These are phyloP conservation scores for Carex myosuroides DNA, from an alignment of 176 grass and related monocot species.

Conservation along the genomic window DNA sequence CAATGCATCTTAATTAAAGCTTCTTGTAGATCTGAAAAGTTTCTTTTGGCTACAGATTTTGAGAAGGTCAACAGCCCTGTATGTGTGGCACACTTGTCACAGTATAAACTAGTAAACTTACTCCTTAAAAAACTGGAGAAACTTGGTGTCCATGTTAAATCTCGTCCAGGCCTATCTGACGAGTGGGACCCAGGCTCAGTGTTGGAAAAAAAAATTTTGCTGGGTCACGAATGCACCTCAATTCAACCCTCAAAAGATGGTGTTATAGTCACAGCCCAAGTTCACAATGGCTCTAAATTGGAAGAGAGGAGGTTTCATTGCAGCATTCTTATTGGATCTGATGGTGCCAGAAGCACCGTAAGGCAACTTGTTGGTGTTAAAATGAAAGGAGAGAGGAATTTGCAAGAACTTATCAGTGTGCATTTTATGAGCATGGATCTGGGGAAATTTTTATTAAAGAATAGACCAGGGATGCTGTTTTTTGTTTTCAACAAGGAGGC, in stretches of 20 bases:
- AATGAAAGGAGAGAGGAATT: conserved; percentile 72
- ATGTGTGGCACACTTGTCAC: conserved; percentile 80
- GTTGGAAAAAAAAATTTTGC: conserved; percentile 66
- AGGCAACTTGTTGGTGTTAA: conserved; percentile 61
- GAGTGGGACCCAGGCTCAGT: conserved; percentile 16
- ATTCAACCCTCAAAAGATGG: conserved; percentile 45
- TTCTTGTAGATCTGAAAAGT: conserved; percentile 9
- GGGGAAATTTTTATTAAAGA: conserved; percentile 57
- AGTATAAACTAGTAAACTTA: conserved; percentile 76
- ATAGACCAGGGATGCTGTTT: conserved; percentile 92
- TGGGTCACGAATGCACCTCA: conserved; percentile 74
- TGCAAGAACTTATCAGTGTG: conserved; percentile 82
- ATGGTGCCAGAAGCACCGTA: conserved; percentile 68
- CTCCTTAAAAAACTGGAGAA: conserved; percentile 69
- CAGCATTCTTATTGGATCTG: conserved; percentile 65
- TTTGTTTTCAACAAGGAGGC: conserved; percentile 79
- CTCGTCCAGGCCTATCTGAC: conserved; percentile 28
- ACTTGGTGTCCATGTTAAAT: conserved; percentile 42
- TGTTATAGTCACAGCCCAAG: conserved; percentile 40
- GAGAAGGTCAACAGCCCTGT: conserved; percentile 64
- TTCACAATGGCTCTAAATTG: conserved; percentile 36
- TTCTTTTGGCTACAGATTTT: conserved; percentile 50
- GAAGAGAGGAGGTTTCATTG: conserved; percentile 58
- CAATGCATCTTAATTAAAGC: neutral
- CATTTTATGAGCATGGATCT: conserved; percentile 87